A percentile compares a stretch with the other conserved stretches of the same genome.
Evolutionary conservation across 2,329 filamentous ascomycete genomes (phyloP).

Genomic region (Trichoderma cornu-damae): DNA sequence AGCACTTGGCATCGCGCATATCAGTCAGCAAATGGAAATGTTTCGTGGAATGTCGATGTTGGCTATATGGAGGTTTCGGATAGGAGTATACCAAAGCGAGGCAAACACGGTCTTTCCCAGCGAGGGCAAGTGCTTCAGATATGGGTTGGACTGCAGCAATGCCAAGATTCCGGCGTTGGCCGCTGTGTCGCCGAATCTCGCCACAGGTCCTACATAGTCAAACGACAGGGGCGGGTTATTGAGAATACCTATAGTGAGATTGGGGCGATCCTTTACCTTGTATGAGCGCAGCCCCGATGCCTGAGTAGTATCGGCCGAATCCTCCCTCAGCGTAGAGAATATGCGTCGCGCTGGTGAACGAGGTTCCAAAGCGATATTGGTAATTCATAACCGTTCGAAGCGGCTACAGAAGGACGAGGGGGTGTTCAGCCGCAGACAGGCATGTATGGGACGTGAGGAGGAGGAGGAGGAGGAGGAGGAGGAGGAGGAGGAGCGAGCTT

Average conservation of each 20-base stretch:
- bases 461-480: no score
- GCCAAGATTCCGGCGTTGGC: slow-evolving; percentile 48
- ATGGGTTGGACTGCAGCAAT: slow-evolving; percentile 42
- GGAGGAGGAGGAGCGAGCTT: no score
- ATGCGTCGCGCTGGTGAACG: slow-evolving; percentile 36
- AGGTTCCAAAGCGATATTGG: slow-evolving; percentile 43
- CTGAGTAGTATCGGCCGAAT: slow-evolving; percentile 42
- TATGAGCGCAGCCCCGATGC: slow-evolving; percentile 40
- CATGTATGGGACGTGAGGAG: no score
- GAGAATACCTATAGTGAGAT: neutral
- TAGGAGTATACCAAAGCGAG: slow-evolving; percentile 36
- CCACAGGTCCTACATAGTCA: slow-evolving; percentile 36
- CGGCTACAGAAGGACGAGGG: slow-evolving; percentile 31
- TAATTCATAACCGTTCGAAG: slow-evolving; percentile 49
- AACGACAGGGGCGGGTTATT: neutral
- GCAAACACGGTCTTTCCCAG: slow-evolving; percentile 44
- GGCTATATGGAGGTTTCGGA: neutral
- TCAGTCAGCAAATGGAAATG: neutral
- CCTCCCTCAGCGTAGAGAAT: slow-evolving; percentile 41
- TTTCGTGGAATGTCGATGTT: neutral
- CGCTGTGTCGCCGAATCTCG: slow-evolving; percentile 45
- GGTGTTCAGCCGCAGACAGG: no score
- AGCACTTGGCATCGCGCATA: slow-evolving; percentile 29
- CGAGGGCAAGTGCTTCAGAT: slow-evolving; percentile 39
- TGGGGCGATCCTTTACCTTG: slow-evolving; percentile 33